Percentiles rank a stretch among this genome's conserved stretches.
phyloP scores from a whole-genome alignment of 1,284 basidiomycete species.

The Cystobasidiaceae sp. region DNA sequence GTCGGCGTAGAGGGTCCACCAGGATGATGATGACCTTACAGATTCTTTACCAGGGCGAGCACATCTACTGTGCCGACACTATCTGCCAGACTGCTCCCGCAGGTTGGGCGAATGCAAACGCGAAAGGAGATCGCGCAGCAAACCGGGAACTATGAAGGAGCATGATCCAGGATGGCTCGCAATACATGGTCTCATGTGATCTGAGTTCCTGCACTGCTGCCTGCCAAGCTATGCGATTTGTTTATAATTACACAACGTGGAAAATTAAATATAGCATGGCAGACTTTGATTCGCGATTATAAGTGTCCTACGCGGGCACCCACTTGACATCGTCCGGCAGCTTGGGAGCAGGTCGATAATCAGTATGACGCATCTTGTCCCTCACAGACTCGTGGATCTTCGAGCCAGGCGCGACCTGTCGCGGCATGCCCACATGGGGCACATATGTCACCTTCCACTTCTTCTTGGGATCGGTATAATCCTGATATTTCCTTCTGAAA shows the following conservation, averaged over 20 bases:
- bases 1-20: background rate
- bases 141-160: no score
- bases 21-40: background rate
- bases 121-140: no score
- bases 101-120: no score
- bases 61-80: background rate
- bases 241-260: no score
- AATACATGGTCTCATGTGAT: no score
- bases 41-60: background rate
- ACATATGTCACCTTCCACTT: background rate
- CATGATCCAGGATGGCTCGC: no score
- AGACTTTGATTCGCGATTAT: no score
- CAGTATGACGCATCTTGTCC: slow-evolving; percentile 1
- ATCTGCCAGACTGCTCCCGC: background rate
- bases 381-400: slow-evolving; percentile 6
- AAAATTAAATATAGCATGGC: no score
- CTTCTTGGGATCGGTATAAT: background rate
- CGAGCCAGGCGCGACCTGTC: slow-evolving; percentile 6
- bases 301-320: background rate
- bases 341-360: background rate
- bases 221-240: no score
- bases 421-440: background rate
- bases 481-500: slow-evolving; percentile 7
- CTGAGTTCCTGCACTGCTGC: no score
- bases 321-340: slow-evolving; percentile 8